Evolutionary conservation across 2,329 filamentous ascomycete genomes (phyloP), one percentile per base, ranked within the genome.

Genomic region (Fusarium incarnatum): DNA sequence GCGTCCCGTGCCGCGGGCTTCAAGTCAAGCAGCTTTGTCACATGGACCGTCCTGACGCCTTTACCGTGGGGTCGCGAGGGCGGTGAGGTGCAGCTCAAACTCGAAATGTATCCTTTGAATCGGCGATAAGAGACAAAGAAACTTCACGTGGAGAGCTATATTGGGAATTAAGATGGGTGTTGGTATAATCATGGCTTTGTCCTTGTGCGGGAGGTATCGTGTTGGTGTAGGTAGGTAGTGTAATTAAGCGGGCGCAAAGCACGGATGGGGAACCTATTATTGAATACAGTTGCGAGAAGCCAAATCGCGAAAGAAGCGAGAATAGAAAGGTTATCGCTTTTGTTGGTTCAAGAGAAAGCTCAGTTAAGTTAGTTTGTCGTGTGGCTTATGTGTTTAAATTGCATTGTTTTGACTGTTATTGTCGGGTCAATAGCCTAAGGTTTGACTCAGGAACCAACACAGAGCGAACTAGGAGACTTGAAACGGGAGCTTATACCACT

Each of bases 1-100:
- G 30, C 67, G 67, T 68, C 67, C 67, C 67, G 67, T 70, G 67
- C 67, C 67, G 58, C 37, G 23, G 34, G 41, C 25, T 44, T 52
- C 4, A 65, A 58, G 52, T 65, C 62, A 47, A 65, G 46, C 27
- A 60, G 22, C 44, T 25, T 25, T 37, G 49, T 70, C 67, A 70
- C 67, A 70, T 71, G 67, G 46, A 23, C 18, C 32, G 32, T n/a
- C 59, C 18, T 54, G 53, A 71, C 67, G 58, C 67, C 67, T 60
- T 42, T 57, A 49, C 67, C 67, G 67, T 47, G 50, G 54, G 34
- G 52, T 28, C 41, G 60, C 22, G 50, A 40, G 65, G 32, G 55
- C 63, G 63, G 67, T 68, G 67, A 70, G 52, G 22, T 48, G 23
- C 32, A 52, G 32, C 32, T 41, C 32, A 47, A 47, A 50, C 18